phyloP scores from a whole-genome alignment of 2,329 filamentous ascomycete species.

The Penicillium janthinellum region DNA sequence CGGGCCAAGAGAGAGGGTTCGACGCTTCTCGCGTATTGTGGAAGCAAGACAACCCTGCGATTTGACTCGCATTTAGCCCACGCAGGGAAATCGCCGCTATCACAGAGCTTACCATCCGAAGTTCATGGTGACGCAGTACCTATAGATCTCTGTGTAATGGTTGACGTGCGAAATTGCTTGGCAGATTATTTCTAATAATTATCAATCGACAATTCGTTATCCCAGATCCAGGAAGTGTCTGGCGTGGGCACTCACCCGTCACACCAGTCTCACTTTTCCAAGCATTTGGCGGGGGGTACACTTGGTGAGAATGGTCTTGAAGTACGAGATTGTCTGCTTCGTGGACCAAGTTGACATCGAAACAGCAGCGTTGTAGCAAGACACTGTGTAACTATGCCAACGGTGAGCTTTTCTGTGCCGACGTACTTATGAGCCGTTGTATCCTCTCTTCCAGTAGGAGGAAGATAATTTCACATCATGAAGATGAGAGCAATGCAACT shows the following conservation, averaged over 20 bases:
- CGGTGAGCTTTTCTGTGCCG: not conserved
- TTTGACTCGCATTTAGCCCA: not conserved
- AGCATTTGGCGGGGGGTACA: not conserved
- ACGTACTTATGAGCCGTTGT: not conserved
- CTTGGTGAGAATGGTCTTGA: not conserved
- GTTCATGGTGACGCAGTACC: not conserved
- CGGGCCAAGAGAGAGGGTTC: not conserved
- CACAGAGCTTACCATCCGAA: not conserved
- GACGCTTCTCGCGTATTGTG: no score
- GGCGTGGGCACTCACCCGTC: not conserved
- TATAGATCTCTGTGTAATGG: not conserved
- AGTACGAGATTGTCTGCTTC: not conserved
- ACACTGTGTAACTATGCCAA: conserved; percentile 2
- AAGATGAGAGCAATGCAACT: not conserved
- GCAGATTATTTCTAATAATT: not conserved
- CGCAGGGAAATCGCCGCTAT: not conserved
- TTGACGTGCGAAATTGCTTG: not conserved
- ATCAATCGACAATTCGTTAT: not conserved
- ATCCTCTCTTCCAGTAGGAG: not conserved
- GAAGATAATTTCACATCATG: not conserved
- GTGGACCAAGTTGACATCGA: conserved; percentile 1
- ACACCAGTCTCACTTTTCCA: conserved; percentile 1
- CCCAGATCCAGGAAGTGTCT: not conserved
- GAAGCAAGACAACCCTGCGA: not conserved
- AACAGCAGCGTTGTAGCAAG: not conserved